Conservation (phyloP, 2,329 filamentous ascomycete species). For the Dactylellina parvicollis region DNA sequence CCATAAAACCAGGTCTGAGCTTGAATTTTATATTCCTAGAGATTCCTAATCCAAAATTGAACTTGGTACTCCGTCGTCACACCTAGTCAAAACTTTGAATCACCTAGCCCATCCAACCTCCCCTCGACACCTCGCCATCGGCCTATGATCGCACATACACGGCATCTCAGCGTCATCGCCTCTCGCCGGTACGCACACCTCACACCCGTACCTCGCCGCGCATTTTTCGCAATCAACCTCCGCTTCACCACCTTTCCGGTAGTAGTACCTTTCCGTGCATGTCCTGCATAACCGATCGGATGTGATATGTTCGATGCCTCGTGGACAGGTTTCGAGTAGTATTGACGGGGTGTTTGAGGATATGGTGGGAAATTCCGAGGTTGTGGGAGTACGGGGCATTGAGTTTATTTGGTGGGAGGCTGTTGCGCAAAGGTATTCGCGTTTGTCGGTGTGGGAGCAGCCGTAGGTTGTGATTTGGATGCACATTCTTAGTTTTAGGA, state of each 20-base stretch:
- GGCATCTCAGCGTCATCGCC: slow-evolving; percentile 13
- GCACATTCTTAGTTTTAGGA: slow-evolving; percentile 12
- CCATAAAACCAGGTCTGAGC: too few species aligned
- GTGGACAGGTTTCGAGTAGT: background rate
- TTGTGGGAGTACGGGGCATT: background rate
- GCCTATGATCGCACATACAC: slow-evolving; percentile 36
- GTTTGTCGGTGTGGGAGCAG: slow-evolving; percentile 28
- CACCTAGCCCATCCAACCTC: background rate
- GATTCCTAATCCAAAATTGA: too few species aligned
- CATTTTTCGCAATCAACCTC: slow-evolving; percentile 23
- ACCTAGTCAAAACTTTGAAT: too few species aligned
- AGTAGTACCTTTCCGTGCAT: slow-evolving; percentile 28
- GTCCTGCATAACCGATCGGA: slow-evolving; percentile 16
- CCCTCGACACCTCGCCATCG: slow-evolving; percentile 1
- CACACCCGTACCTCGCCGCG: slow-evolving; percentile 22
- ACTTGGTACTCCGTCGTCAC: too few species aligned
- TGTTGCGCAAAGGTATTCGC: slow-evolving; percentile 27
- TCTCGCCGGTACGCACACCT: slow-evolving; percentile 17
- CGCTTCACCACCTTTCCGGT: slow-evolving; percentile 1
- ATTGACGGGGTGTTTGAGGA: background rate
- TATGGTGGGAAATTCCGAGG: background rate
- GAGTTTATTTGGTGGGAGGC: background rate
- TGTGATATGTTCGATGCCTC: slow-evolving; percentile 9
- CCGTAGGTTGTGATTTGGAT: slow-evolving; percentile 24
- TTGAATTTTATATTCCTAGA: too few species aligned